Evolutionary conservation across 805 yeast species (phyloP).

Genomic region (Phaffomyces opuntiae): DNA sequence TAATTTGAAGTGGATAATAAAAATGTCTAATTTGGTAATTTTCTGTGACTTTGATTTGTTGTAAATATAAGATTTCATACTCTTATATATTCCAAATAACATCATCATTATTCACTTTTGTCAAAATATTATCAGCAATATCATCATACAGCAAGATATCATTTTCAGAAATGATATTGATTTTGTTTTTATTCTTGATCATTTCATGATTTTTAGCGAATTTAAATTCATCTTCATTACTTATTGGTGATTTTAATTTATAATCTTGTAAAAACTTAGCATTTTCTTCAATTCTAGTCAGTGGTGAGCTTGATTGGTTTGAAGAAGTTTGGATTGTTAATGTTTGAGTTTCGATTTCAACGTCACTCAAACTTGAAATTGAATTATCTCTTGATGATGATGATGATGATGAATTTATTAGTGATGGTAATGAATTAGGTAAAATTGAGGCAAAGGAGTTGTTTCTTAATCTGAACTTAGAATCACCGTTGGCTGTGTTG

Average conservation of each 20-base stretch:
- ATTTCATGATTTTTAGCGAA: too few relatives aligned
- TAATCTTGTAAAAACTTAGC: neutral
- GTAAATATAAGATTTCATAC: too few relatives aligned
- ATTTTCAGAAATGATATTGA: constrained; percentile 1
- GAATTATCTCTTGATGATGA: constrained; percentile 19
- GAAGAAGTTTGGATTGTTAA: neutral
- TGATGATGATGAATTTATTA: neutral
- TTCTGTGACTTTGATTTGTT: too few relatives aligned
- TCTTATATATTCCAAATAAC: too few relatives aligned
- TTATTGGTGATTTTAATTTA: too few relatives aligned
- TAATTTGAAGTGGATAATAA: too few relatives aligned
- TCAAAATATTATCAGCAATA: constrained; percentile 21
- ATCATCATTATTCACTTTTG: constrained; percentile 10
- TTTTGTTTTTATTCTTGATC: neutral
- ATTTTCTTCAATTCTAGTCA: constrained; percentile 20
- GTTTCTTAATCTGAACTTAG: constrained; percentile 1
- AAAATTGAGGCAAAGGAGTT: constrained; percentile 9
- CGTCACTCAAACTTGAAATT: constrained; percentile 19
- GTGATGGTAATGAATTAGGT: constrained; percentile 5
- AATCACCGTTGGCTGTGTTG: neutral
- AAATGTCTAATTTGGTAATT: too few relatives aligned
- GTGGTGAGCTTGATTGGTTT: constrained; percentile 5
- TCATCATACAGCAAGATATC: constrained; percentile 18
- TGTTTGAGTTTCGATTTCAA: constrained; percentile 10
- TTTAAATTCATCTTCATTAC: too few relatives aligned